phyloP scores from a whole-genome alignment of 306 rosid genomes.

The Rubus parviflorus region DNA sequence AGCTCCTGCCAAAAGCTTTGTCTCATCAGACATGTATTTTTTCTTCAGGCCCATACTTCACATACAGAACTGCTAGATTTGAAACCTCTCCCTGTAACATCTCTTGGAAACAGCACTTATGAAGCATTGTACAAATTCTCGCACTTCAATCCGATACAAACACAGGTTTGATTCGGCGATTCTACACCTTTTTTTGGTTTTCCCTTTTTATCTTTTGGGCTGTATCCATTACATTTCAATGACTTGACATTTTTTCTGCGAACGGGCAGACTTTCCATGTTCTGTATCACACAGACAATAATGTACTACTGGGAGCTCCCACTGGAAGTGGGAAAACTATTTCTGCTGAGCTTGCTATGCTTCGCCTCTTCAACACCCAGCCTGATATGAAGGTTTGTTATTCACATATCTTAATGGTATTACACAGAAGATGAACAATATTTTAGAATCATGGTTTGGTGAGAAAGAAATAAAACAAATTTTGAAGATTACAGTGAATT shows the following conservation, averaged over 20 bases:
- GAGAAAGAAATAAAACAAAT: background rate
- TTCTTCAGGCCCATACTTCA: slow-evolving; percentile 66
- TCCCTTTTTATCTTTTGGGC: slow-evolving; percentile 13
- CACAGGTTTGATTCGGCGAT: slow-evolving; percentile 68
- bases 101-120: slow-evolving; percentile 70
- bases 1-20: slow-evolving; percentile 22
- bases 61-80: slow-evolving; percentile 94
- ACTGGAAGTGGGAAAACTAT: slow-evolving; percentile 99
- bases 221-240: background rate
- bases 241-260: slow-evolving; percentile 26
- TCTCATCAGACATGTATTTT: slow-evolving; percentile 32
- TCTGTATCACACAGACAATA: slow-evolving; percentile 85
- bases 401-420: background rate
- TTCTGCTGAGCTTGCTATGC: slow-evolving; percentile 99
- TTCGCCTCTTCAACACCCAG: slow-evolving; percentile 83
- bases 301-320: slow-evolving; percentile 95
- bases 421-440: background rate
- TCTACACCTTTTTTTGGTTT: slow-evolving; percentile 16
- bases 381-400: slow-evolving; percentile 90
- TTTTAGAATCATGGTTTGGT: background rate
- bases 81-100: slow-evolving; percentile 86
- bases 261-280: slow-evolving; percentile 79
- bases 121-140: slow-evolving; percentile 81
- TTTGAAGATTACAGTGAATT: background rate
- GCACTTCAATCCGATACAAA: slow-evolving; percentile 96